These are phyloP conservation scores for Microthyrium microscopicum DNA, from an alignment of 2,329 filamentous ascomycete species.

Conservation along the genomic window DNA sequence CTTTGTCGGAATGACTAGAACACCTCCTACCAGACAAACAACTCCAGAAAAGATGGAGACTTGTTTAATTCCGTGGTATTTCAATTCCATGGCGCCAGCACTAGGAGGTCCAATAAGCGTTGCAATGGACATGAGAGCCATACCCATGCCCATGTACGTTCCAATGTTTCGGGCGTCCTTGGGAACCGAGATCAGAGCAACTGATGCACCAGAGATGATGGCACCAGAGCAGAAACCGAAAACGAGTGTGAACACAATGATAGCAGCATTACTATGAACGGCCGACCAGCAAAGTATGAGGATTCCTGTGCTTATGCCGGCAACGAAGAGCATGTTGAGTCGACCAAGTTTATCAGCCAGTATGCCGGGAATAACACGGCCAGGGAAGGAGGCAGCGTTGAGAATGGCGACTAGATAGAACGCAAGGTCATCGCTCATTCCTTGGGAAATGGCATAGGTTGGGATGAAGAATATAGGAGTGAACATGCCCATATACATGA, in stretches of 20 bases:
- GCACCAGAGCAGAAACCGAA: slow-evolving; percentile 34
- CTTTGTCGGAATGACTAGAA: no score
- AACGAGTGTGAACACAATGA: slow-evolving; percentile 26
- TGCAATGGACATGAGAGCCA: slow-evolving; percentile 32
- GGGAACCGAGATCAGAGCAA: slow-evolving; percentile 26
- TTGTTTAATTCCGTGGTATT: no score
- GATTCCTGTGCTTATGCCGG: slow-evolving; percentile 4
- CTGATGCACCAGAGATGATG: slow-evolving; percentile 29
- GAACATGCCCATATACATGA: slow-evolving; percentile 46
- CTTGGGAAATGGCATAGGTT: slow-evolving; percentile 37
- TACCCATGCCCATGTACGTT: slow-evolving; percentile 38
- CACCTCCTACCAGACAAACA: no score
- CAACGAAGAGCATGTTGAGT: slow-evolving; percentile 22
- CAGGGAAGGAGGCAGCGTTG: slow-evolving; percentile 38
- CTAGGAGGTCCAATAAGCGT: slow-evolving; percentile 40
- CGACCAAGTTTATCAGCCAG: slow-evolving; percentile 28
- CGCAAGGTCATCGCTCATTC: slow-evolving; percentile 38
- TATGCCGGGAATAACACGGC: slow-evolving; percentile 29
- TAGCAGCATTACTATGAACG: slow-evolving; percentile 16
- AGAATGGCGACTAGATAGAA: slow-evolving; percentile 55
- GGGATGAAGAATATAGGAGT: slow-evolving; percentile 37
- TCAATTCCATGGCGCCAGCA: slow-evolving; percentile 40
- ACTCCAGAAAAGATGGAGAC: no score
- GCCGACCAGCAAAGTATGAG: slow-evolving; percentile 20
- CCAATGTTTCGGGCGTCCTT: slow-evolving; percentile 28